A percentile compares a stretch with the other conserved stretches of the same genome.
phyloP scores from a whole-genome alignment of 768 basidiomycete genomes.

The Tulasnella sp. region DNA sequence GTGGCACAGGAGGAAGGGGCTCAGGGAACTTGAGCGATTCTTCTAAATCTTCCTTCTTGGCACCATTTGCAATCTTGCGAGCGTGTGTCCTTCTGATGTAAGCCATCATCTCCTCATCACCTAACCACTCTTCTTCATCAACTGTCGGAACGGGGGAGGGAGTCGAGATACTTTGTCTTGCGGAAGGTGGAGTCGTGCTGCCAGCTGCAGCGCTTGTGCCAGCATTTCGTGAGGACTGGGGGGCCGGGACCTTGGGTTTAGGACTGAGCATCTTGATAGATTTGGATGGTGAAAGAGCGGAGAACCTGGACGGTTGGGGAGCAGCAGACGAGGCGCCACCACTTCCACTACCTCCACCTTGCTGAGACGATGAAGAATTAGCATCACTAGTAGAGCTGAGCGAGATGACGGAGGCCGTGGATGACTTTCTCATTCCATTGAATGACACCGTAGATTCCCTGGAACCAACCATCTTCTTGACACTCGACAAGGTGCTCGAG shows the following conservation, averaged over 20 bases:
- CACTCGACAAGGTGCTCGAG: no score
- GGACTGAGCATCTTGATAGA: constrained; percentile 69
- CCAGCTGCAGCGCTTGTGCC: constrained; percentile 22
- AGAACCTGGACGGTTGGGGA: constrained; percentile 39
- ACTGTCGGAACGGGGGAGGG: constrained; percentile 73
- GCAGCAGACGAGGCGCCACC: constrained; percentile 25
- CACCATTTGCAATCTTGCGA: constrained; percentile 71
- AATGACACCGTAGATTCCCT: constrained; percentile 75
- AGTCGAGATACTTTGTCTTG: constrained; percentile 63
- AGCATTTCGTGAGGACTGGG: constrained; percentile 42
- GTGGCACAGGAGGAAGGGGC: constrained; percentile 55
- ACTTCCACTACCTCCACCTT: no score
- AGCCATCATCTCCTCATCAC: constrained; percentile 94
- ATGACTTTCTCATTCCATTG: constrained; percentile 65
- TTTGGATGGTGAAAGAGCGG: constrained; percentile 74
- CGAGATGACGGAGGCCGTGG: constrained; percentile 67
- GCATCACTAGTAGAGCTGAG: no score
- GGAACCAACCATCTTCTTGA: constrained; percentile 21
- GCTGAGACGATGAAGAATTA: no score
- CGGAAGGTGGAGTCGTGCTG: constrained; percentile 43
- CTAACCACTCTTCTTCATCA: constrained; percentile 76
- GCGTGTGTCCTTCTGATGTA: constrained; percentile 85
- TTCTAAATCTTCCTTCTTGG: constrained; percentile 77
- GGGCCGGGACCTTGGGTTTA: constrained; percentile 50
- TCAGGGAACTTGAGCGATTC: constrained; percentile 87